phyloP scores from a whole-genome alignment of 2,329 filamentous ascomycete species.

The Microdochium trichocladiopsis region DNA sequence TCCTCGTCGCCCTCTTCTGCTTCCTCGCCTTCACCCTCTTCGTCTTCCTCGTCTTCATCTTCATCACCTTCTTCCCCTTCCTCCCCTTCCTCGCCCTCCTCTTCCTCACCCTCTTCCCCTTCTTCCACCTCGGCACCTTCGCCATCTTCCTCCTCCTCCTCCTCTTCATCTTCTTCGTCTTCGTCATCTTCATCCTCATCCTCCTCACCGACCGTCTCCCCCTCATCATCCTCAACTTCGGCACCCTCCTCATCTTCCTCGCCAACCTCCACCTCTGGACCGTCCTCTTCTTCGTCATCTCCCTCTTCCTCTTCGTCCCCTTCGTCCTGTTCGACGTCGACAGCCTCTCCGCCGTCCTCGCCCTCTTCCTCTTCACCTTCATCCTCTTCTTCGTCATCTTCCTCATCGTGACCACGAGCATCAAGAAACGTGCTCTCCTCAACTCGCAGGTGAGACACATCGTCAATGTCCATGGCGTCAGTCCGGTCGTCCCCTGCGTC shows the following conservation, averaged over 20 bases:
- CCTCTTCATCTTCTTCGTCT: conserved; percentile 2
- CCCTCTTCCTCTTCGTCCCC: conserved; percentile 3
- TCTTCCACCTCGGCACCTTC: too few species aligned
- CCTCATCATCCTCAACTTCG: conserved; percentile 1
- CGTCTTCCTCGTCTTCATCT: conserved; percentile 3
- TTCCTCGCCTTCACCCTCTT: conserved; percentile 8
- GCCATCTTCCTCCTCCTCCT: conserved; percentile 6
- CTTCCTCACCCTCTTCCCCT: conserved; percentile 1
- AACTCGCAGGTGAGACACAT: not conserved
- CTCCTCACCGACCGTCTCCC: conserved; percentile 3
- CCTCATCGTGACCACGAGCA: conserved; percentile 3
- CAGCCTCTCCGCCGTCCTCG: not conserved
- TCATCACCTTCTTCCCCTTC: conserved; percentile 4
- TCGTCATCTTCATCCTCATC: conserved; percentile 12
- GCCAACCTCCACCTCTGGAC: not conserved
- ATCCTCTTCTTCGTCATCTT: conserved; percentile 6
- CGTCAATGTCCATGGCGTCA: conserved; percentile 4
- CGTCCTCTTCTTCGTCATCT: conserved; percentile 1
- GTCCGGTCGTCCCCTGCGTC: conserved; percentile 3
- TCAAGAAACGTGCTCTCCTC: conserved; percentile 1
- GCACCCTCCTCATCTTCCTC: conserved; percentile 4
- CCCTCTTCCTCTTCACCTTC: conserved; percentile 4
- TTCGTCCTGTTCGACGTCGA: conserved; percentile 1
- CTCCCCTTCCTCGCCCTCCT: conserved; percentile 5
- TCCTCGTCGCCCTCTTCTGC: conserved; percentile 7